Evolutionary conservation across 805 yeast species (phyloP).

Genomic region (Pichia membranifaciens): DNA sequence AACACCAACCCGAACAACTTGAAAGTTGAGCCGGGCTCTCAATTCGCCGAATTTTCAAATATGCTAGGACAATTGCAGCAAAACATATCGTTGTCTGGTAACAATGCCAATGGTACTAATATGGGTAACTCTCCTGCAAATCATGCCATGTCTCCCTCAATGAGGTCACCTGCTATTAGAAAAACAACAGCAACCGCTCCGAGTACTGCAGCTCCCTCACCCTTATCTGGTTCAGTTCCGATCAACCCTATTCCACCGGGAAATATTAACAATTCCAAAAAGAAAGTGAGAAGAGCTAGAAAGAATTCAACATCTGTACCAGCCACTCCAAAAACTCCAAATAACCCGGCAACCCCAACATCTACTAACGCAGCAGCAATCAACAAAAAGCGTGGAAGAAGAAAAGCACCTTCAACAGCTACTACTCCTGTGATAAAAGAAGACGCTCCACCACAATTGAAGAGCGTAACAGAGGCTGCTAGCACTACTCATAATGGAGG

Average conservation of each 20-base stretch:
- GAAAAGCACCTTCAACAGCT: slow-evolving; percentile 14
- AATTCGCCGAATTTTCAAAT: slow-evolving; percentile 17
- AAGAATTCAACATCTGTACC: slow-evolving; percentile 28
- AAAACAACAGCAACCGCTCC: slow-evolving; percentile 10
- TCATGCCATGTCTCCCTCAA: slow-evolving; percentile 1
- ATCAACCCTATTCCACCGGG: slow-evolving; percentile 6
- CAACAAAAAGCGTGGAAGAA: slow-evolving; percentile 5
- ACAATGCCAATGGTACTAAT: neutral
- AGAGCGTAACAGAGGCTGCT: slow-evolving; percentile 7
- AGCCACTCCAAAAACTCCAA: slow-evolving; percentile 31
- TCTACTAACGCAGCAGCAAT: slow-evolving; percentile 17
- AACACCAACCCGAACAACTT: slow-evolving; percentile 10
- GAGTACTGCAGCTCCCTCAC: slow-evolving; percentile 9
- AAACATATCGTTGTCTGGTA: neutral
- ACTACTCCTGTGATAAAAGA: slow-evolving; percentile 27
- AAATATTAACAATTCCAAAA: slow-evolving; percentile 7
- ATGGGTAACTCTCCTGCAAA: neutral
- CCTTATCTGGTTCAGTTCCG: slow-evolving; percentile 12
- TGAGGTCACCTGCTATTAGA: slow-evolving; percentile 1
- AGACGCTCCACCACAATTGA: slow-evolving; percentile 17
- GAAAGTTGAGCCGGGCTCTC: slow-evolving; percentile 11
- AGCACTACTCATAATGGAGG: neutral
- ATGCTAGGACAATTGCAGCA: slow-evolving; percentile 17
- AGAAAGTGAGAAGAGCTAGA: slow-evolving; percentile 18
- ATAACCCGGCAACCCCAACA: slow-evolving; percentile 23